Conservation (phyloP, 495 filamentous ascomycete species). For the Lasiosphaeris hirsuta region DNA sequence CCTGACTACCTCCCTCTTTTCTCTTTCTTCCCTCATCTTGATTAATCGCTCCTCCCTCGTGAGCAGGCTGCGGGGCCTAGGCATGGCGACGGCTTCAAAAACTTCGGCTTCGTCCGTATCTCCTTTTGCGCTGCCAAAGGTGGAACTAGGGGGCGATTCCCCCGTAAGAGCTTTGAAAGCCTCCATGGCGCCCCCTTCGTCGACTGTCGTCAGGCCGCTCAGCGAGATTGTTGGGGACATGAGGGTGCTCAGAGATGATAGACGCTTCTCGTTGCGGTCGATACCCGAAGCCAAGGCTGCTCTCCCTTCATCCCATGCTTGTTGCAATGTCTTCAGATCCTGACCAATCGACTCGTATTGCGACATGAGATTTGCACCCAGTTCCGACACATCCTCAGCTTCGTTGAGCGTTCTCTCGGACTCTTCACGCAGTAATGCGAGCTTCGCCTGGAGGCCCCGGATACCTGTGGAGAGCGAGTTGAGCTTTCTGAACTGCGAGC, state of each 20-base stretch:
- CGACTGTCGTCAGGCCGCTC: conserved; percentile 79
- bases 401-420: conserved; percentile 72
- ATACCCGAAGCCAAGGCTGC: conserved; percentile 69
- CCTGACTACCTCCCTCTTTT: conserved; percentile 59
- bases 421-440: conserved; percentile 89
- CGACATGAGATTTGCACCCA: conserved; percentile 70
- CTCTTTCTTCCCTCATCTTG: conserved; percentile 85
- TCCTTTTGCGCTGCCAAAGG: conserved; percentile 23
- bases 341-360: conserved; percentile 94
- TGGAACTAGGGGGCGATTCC: conserved; percentile 44
- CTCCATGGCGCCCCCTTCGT: conserved; percentile 67
- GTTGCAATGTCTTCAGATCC: conserved; percentile 76
- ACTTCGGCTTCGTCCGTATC: conserved; percentile 67
- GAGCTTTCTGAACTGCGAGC: conserved; percentile 79
- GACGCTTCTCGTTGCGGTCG: conserved; percentile 64
- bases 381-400: conserved; percentile 66
- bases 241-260: conserved; percentile 66
- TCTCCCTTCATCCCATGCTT: conserved; percentile 90
- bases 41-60: conserved; percentile 84
- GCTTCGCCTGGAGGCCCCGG: conserved; percentile 87
- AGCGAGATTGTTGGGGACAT: conserved; percentile 76
- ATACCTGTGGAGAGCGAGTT: conserved; percentile 87
- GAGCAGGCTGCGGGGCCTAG: conserved; percentile 67
- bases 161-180: conserved; percentile 75
- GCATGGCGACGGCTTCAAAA: conserved; percentile 83